A percentile compares a stretch with the other conserved stretches of the same genome.
These are phyloP conservation scores for Austropuccinia psidii DNA, from an alignment of 1,284 basidiomycete genomes.

Conservation along the genomic window DNA sequence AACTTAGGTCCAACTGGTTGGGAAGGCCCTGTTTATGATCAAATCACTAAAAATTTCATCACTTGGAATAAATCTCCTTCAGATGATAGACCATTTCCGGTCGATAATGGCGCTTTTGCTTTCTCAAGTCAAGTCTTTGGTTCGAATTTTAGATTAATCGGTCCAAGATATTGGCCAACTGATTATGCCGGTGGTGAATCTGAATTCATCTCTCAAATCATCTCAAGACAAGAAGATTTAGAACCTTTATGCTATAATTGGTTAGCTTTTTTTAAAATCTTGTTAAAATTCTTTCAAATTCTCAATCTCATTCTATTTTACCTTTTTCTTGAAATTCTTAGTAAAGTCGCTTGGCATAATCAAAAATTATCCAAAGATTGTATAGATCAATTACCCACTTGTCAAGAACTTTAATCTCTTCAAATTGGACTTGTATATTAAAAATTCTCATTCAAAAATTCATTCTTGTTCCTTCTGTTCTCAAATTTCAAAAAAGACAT, in stretches of 20 bases:
- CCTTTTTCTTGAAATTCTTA: neutral
- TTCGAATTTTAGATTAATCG: slow-evolving; percentile 4
- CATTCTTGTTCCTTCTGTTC: no score
- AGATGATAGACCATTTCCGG: slow-evolving; percentile 15
- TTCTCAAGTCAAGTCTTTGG: slow-evolving; percentile 22
- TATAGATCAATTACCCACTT: slow-evolving; percentile 6
- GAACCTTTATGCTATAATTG: slow-evolving; percentile 33
- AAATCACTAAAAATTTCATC: slow-evolving; percentile 11
- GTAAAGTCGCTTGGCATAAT: slow-evolving; percentile 32
- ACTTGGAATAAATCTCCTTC: neutral
- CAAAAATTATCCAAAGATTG: slow-evolving; percentile 3
- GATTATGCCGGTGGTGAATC: slow-evolving; percentile 29
- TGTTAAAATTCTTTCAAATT: neutral
- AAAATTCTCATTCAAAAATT: no score
- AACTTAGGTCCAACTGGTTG: slow-evolving; percentile 35
- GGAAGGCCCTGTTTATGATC: slow-evolving; percentile 36
- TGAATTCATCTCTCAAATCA: slow-evolving; percentile 24
- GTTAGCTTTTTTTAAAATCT: neutral
- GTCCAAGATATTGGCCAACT: slow-evolving; percentile 30
- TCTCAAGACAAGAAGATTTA: slow-evolving; percentile 2
- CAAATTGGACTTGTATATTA: neutral
- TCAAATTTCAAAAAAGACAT: no score
- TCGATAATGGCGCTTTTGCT: slow-evolving; percentile 30
- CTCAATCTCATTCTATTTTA: neutral
- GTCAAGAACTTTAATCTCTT: slow-evolving; percentile 16